These are phyloP conservation scores for Tolypocladium paradoxum DNA, from an alignment of 2,329 filamentous ascomycete genomes.

Conservation along the genomic window DNA sequence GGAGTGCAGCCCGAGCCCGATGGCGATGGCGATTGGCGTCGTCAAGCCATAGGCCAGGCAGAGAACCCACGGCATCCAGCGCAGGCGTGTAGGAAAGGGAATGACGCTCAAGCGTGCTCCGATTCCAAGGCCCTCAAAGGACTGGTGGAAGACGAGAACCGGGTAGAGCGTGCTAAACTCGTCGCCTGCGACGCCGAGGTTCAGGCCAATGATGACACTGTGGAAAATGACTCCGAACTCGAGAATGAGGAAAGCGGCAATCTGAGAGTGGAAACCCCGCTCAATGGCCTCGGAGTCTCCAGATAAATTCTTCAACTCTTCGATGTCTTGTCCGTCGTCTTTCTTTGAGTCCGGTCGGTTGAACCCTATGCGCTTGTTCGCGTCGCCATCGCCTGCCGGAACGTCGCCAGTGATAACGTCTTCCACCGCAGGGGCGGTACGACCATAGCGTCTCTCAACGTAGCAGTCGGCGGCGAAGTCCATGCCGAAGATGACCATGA, in stretches of 20 bases:
- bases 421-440: constrained; percentile 1
- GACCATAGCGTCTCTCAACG: constrained; percentile 34
- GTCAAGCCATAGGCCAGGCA: constrained; percentile 38
- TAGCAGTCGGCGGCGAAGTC: constrained; percentile 40
- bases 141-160: constrained; percentile 53
- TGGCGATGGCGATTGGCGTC: constrained; percentile 39
- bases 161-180: constrained; percentile 49
- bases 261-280: constrained; percentile 22
- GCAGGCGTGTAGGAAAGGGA: constrained; percentile 30
- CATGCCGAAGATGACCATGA: constrained; percentile 37
- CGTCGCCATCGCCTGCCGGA: background rate
- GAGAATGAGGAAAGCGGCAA: constrained; percentile 35
- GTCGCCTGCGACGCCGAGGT: constrained; percentile 44
- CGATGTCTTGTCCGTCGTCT: background rate
- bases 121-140: constrained; percentile 53
- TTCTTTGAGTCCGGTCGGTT: background rate
- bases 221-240: constrained; percentile 55
- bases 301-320: background rate
- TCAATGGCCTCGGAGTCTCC: background rate
- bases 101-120: constrained; percentile 49
- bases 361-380: background rate
- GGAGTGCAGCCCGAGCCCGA: constrained; percentile 32
- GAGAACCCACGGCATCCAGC: constrained; percentile 37
- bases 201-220: constrained; percentile 52
- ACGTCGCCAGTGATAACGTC: background rate